Evolutionary conservation across 108 stramenopile species (phyloP).

Genomic region (Poteriospumella lacustris): DNA sequence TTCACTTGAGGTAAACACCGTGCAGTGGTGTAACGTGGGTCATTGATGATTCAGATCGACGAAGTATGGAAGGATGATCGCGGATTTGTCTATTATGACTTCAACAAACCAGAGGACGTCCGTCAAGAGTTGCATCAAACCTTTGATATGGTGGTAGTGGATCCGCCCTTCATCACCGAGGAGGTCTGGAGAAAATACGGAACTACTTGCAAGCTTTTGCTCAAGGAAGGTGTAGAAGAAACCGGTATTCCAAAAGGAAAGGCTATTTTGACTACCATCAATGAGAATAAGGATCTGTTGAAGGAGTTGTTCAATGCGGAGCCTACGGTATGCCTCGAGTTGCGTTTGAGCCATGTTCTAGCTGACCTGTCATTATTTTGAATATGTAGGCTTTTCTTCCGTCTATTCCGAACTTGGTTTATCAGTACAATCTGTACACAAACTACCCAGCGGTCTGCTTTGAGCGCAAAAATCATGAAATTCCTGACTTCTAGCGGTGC

Average conservation of each 20-base stretch:
- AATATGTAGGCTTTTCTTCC: slow-evolving; percentile 35
- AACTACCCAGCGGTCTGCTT: slow-evolving; percentile 43
- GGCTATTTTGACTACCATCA: slow-evolving; percentile 32
- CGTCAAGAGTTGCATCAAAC: slow-evolving; percentile 31
- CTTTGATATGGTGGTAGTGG: slow-evolving; percentile 68
- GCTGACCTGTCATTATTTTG: neutral
- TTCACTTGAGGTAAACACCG: neutral
- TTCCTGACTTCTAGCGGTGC: too few species aligned
- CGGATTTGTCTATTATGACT: slow-evolving; percentile 61
- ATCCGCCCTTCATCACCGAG: slow-evolving; percentile 71
- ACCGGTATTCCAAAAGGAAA: neutral
- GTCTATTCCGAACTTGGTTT: slow-evolving; percentile 48
- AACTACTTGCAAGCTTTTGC: slow-evolving; percentile 39
- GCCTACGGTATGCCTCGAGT: slow-evolving; percentile 16
- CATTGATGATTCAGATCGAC: slow-evolving; percentile 41
- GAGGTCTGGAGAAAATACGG: slow-evolving; percentile 69
- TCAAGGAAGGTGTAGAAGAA: slow-evolving; percentile 19
- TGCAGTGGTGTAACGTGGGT: neutral
- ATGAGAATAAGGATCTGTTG: slow-evolving; percentile 40
- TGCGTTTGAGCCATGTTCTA: neutral
- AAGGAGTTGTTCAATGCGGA: slow-evolving; percentile 39
- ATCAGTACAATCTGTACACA: slow-evolving; percentile 48
- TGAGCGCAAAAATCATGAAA: slow-evolving; percentile 32
- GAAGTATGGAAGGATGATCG: slow-evolving; percentile 53
- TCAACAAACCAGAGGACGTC: slow-evolving; percentile 53